Evolutionary conservation across 306 rosid species (phyloP).

Genomic region (Cucumis sativus): Cucumber_9930_V3 NC_026655.2:2920001-2920500

Average conservation of each 20-base stretch:
- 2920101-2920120: not conserved
- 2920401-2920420: not conserved
- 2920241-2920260: not conserved
- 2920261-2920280: not conserved
- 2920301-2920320: conserved; percentile 14
- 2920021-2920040: no score
- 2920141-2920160: not conserved
- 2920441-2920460: not conserved
- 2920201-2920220: not conserved
- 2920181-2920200: conserved; percentile 1
- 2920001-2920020: no score
- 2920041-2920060: not conserved
- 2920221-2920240: not conserved
- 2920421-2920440: not conserved
- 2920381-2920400: not conserved
- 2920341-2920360: conserved; percentile 93
- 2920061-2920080: not conserved
- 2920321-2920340: conserved; percentile 76
- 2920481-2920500: not conserved
- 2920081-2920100: not conserved
- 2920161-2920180: conserved; percentile 2
- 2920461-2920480: not conserved
- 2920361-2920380: conserved; percentile 35
- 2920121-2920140: not conserved
- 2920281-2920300: not conserved